A percentile compares a stretch with the other conserved stretches of the same genome.
Evolutionary conservation across 1,284 basidiomycete species (phyloP).

Genomic region (Ceratobasidium sp.): DNA sequence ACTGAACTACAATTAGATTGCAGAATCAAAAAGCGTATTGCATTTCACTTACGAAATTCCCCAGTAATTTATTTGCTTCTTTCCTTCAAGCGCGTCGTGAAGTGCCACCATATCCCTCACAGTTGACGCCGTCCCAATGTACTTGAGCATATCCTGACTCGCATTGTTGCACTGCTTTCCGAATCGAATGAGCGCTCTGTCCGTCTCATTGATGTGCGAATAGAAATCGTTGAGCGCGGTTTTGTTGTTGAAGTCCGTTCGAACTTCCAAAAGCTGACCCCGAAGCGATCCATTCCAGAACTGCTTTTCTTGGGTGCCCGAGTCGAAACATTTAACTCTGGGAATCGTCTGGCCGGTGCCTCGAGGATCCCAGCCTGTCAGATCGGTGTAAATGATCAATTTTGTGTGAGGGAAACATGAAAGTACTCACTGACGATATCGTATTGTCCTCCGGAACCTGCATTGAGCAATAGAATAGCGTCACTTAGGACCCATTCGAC

Average conservation of each 20-base stretch:
- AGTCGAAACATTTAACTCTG: conserved; percentile 28
- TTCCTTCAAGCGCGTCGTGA: conserved; percentile 29
- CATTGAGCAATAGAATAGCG: not conserved
- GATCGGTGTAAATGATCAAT: not conserved
- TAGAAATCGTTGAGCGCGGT: conserved; percentile 28
- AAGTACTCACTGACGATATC: conserved; percentile 32
- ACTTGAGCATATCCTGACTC: conserved; percentile 24
- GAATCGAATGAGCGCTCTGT: conserved; percentile 2
- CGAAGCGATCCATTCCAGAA: conserved; percentile 35
- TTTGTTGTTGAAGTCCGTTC: conserved; percentile 15
- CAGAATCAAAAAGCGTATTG: not conserved
- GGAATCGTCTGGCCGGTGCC: conserved; percentile 31
- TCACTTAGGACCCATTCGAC: conserved; percentile 19
- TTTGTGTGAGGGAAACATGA: not conserved
- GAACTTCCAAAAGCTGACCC: not conserved
- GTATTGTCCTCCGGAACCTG: conserved; percentile 29
- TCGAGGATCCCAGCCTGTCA: conserved; percentile 39
- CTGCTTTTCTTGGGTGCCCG: not conserved
- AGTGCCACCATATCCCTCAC: conserved; percentile 37
- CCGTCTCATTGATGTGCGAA: conserved; percentile 27
- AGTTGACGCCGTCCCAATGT: conserved; percentile 31
- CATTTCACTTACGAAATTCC: conserved; percentile 14
- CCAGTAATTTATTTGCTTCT: conserved; percentile 18
- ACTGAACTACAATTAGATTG: not conserved
- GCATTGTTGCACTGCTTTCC: conserved; percentile 22